These are phyloP conservation scores for Pseudonitzschia delicatissima DNA, from an alignment of 108 stramenopile species.

Conservation along the genomic window DNA sequence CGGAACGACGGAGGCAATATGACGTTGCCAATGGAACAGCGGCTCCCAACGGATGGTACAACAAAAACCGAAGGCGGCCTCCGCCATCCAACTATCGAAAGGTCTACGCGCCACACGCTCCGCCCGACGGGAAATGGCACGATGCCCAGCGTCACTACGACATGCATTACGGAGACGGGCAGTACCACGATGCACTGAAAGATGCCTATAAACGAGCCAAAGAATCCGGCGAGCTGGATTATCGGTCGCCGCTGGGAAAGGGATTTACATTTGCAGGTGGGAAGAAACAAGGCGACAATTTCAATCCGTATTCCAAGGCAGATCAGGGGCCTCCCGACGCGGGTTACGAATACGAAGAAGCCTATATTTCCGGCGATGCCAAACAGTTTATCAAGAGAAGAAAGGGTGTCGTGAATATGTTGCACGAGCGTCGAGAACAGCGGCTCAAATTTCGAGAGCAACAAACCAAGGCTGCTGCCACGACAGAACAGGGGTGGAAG, in stretches of 20 bases:
- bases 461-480: not conserved
- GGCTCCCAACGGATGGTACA: slow-evolving; percentile 30
- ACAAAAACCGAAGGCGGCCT: slow-evolving; percentile 33
- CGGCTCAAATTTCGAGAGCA: slow-evolving; percentile 13
- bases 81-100: slow-evolving; percentile 69
- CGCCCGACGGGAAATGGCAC: slow-evolving; percentile 78
- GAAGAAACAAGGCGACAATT: slow-evolving; percentile 3
- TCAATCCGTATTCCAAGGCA: slow-evolving; percentile 45
- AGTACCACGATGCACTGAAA: slow-evolving; percentile 73
- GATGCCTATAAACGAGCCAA: slow-evolving; percentile 56
- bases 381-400: slow-evolving; percentile 20
- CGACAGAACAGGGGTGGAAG: not conserved
- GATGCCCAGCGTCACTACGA: slow-evolving; percentile 68
- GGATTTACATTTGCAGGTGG: slow-evolving; percentile 57
- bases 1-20: slow-evolving; percentile 40
- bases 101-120: slow-evolving; percentile 72
- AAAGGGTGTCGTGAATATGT: slow-evolving; percentile 12
- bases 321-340: slow-evolving; percentile 33
- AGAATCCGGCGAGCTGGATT: slow-evolving; percentile 49
- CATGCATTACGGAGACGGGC: slow-evolving; percentile 87
- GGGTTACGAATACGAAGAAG: slow-evolving; percentile 45
- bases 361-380: slow-evolving; percentile 22
- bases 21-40: slow-evolving; percentile 20
- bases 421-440: slow-evolving; percentile 34
- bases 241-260: slow-evolving; percentile 73